A percentile compares a stretch with the other conserved stretches of the same genome.
These are phyloP conservation scores for Phialophora macrospora DNA, from an alignment of 2,329 filamentous ascomycete genomes.

Conservation along the genomic window DNA sequence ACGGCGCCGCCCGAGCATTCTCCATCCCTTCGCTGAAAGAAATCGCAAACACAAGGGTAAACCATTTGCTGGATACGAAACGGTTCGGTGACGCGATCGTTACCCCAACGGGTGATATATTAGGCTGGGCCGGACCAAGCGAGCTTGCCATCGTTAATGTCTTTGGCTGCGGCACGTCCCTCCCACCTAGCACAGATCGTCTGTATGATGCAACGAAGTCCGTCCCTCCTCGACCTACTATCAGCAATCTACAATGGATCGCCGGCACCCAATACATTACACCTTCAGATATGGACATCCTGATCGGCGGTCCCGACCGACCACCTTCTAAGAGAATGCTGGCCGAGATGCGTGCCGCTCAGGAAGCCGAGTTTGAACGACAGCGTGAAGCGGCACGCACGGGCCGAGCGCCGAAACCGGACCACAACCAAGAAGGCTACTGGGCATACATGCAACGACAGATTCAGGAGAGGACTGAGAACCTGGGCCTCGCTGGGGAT, in stretches of 20 bases:
- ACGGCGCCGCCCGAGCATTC: slow-evolving; percentile 77
- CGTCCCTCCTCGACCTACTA: slow-evolving; percentile 82
- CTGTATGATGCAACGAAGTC: slow-evolving; percentile 77
- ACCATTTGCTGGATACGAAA: slow-evolving; percentile 71
- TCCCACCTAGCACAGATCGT: slow-evolving; percentile 70
- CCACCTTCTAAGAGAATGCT: slow-evolving; percentile 89
- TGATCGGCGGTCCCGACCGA: slow-evolving; percentile 86
- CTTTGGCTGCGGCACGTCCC: slow-evolving; percentile 74
- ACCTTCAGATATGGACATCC: slow-evolving; percentile 81
- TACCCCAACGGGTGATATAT: slow-evolving; percentile 76
- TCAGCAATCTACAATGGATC: slow-evolving; percentile 96
- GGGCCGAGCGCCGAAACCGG: slow-evolving; percentile 45
- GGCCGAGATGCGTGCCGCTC: slow-evolving; percentile 76
- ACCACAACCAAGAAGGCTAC: slow-evolving; percentile 62
- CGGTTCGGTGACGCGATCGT: slow-evolving; percentile 73
- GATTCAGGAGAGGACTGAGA: slow-evolving; percentile 88
- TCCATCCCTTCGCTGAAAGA: slow-evolving; percentile 89
- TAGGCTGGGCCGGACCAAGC: slow-evolving; percentile 86
- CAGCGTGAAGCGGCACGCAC: slow-evolving; percentile 46
- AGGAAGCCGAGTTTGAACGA: slow-evolving; percentile 56
- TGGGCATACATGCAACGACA: slow-evolving; percentile 82
- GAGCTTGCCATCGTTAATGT: slow-evolving; percentile 82
- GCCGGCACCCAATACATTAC: slow-evolving; percentile 91
- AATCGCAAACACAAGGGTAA: slow-evolving; percentile 69
- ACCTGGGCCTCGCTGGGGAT: slow-evolving; percentile 79